Conservation (phyloP, 768 basidiomycete species). For the Boletus sp. region DNA sequence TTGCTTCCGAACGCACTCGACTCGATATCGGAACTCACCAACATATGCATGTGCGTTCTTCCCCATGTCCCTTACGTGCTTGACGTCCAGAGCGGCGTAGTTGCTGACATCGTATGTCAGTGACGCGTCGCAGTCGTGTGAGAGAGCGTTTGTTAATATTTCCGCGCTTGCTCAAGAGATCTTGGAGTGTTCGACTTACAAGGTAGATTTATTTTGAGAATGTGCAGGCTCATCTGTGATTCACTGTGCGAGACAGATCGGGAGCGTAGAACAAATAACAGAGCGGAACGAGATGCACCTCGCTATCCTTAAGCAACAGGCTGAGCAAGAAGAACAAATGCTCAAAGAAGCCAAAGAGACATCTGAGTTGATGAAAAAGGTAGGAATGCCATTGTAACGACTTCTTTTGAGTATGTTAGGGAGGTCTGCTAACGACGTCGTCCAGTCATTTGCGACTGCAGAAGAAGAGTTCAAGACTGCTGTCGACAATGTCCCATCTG, state of each 20-base stretch:
- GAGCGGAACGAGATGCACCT: conserved; percentile 15
- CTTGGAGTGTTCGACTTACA: conserved; percentile 18
- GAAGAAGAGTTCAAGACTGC: conserved; percentile 16
- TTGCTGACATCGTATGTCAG: not conserved
- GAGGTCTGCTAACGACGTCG: not conserved
- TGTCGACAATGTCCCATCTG: conserved; percentile 13
- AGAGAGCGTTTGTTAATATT: conserved; percentile 10
- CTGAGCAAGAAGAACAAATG: conserved; percentile 12
- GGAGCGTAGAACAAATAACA: conserved; percentile 10
- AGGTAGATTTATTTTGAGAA: not conserved
- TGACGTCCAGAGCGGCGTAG: not conserved
- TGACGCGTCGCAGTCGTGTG: conserved; percentile 16
- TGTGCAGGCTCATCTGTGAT: not conserved
- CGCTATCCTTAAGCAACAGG: conserved; percentile 12
- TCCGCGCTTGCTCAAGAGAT: conserved; percentile 20
- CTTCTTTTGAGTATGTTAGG: not conserved
- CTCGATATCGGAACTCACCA: conserved; percentile 15
- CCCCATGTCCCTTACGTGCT: too few species aligned
- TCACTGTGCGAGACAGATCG: conserved; percentile 5
- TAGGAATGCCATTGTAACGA: not conserved
- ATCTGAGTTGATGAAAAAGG: conserved; percentile 18
- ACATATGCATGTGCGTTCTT: conserved; percentile 15
- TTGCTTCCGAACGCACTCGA: conserved; percentile 19
- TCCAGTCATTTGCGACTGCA: conserved; percentile 13
- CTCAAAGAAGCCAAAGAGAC: conserved; percentile 13